Conservation (phyloP, 2,329 filamentous ascomycete species). For the Fusarium nematophilum region DNA sequence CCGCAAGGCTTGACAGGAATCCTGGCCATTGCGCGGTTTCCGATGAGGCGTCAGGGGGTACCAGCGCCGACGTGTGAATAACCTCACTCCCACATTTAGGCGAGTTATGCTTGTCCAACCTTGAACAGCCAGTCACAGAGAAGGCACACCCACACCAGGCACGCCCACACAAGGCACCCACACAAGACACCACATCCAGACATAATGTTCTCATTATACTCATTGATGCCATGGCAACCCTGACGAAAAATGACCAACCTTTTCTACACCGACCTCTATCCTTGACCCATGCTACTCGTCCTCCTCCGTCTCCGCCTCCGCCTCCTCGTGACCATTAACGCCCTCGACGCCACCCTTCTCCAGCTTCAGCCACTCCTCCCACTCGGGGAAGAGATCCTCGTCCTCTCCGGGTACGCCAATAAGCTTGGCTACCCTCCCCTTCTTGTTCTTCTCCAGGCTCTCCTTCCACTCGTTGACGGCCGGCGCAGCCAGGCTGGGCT, state of each 20-base stretch:
- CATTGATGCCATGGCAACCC: constrained; percentile 46
- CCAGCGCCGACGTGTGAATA: no score
- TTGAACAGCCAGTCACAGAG: neutral
- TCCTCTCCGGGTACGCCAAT: constrained; percentile 86
- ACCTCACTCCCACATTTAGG: no score
- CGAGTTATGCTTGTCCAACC: no score
- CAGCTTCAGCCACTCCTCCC: constrained; percentile 88
- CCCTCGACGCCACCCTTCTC: constrained; percentile 75
- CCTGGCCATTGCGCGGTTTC: no score
- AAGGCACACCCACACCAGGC: neutral
- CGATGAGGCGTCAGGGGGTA: no score
- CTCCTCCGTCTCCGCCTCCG: constrained; percentile 37
- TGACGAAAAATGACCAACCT: constrained; percentile 45
- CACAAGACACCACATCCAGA: neutral
- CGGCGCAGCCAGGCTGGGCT: constrained; percentile 77
- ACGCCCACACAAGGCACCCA: constrained; percentile 7
- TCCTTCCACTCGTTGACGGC: constrained; percentile 86
- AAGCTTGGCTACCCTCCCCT: constrained; percentile 84
- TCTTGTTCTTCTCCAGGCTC: constrained; percentile 83
- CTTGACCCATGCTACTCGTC: constrained; percentile 41
- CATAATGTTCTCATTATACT: constrained; percentile 44
- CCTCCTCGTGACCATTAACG: constrained; percentile 39
- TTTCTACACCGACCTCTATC: constrained; percentile 45
- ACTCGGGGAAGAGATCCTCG: constrained; percentile 93
- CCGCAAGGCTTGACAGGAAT: no score